Evolutionary conservation across 345 rosid genomes (phyloP).

Genomic region (Cochlearia excelsa): DNA sequence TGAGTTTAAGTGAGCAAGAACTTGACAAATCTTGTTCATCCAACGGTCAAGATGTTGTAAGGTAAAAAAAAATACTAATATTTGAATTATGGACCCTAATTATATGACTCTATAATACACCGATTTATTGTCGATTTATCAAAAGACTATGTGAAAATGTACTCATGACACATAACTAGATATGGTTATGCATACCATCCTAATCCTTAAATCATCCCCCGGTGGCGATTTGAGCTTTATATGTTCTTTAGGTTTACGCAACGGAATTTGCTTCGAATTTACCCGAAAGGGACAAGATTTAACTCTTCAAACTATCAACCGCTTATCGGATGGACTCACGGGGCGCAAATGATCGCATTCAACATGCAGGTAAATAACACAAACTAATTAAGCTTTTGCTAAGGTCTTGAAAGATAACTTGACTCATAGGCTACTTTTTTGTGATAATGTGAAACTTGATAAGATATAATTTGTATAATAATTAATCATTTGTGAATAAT

Average conservation of each 20-base stretch:
- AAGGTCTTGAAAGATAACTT: too few relatives aligned
- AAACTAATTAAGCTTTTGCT: too few relatives aligned
- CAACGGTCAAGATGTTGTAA: constrained; percentile 54
- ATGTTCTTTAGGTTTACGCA: constrained; percentile 23
- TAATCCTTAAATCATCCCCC: too few relatives aligned
- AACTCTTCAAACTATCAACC: constrained; percentile 81
- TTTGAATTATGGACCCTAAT: too few relatives aligned
- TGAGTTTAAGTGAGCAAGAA: constrained; percentile 71
- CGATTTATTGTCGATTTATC: too few relatives aligned
- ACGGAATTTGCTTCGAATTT: constrained; percentile 62
- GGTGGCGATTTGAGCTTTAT: too few relatives aligned
- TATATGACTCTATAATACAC: too few relatives aligned
- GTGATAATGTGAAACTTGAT: too few relatives aligned
- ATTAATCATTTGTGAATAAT: too few relatives aligned
- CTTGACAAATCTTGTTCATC: constrained; percentile 57
- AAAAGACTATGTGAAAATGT: too few relatives aligned
- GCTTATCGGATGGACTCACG: constrained; percentile 72
- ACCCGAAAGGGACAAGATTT: constrained; percentile 66
- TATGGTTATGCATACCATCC: background rate
- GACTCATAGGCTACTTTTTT: too few relatives aligned
- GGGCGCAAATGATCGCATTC: constrained; percentile 98
- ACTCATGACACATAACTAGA: background rate
- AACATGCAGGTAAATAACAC: constrained; percentile 58
- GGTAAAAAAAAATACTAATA: constrained; percentile 1
- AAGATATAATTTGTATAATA: too few relatives aligned